Evolutionary conservation across 2,329 filamentous ascomycete species (phyloP).

Genomic region (Trichoderma guizhouense): DNA sequence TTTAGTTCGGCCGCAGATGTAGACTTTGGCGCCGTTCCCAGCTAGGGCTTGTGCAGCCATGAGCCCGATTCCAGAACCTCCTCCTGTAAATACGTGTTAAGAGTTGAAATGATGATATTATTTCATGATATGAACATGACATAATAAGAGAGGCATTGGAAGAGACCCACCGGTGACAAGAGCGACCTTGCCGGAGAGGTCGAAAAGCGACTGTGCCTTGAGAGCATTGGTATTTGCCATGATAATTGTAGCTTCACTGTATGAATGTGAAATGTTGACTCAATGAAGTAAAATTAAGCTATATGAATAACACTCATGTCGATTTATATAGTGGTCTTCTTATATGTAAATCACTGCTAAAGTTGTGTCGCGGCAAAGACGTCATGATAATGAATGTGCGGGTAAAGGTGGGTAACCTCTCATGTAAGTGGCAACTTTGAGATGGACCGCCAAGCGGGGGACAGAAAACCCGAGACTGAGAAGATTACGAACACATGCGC

Average conservation of each 20-base stretch:
- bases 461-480: too few relatives aligned
- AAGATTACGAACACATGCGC: too few relatives aligned
- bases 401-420: neutral
- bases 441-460: too few relatives aligned
- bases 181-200: conserved; percentile 42
- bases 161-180: conserved; percentile 41
- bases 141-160: neutral
- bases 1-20: conserved; percentile 63
- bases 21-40: conserved; percentile 65
- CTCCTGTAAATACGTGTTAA: conserved; percentile 31
- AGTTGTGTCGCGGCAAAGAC: neutral
- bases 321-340: neutral
- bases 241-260: neutral
- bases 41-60: conserved; percentile 68
- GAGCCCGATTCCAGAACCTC: conserved; percentile 62
- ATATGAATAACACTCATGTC: neutral
- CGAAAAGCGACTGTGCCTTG: conserved; percentile 37
- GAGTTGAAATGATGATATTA: neutral
- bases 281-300: neutral
- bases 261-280: neutral
- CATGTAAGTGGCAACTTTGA: neutral
- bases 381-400: neutral
- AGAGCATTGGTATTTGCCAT: conserved; percentile 3
- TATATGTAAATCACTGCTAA: neutral
- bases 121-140: neutral